Conservation (phyloP, 805 yeast genomes). For the Spathaspora passalidarum region DNA sequence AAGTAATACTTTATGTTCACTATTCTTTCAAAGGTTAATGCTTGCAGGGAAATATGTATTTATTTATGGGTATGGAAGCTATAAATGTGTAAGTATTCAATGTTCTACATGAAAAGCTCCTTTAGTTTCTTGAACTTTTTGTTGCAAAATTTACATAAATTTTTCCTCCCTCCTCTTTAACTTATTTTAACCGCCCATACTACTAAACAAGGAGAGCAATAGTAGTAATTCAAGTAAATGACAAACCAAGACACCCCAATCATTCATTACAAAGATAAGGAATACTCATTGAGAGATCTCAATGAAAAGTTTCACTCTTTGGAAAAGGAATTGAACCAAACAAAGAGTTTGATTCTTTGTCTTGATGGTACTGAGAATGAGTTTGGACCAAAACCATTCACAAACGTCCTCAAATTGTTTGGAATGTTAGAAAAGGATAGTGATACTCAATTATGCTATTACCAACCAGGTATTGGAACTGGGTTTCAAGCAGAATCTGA, state of each 20-base stretch:
- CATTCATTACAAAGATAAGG: slow-evolving; percentile 1
- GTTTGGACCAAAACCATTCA: slow-evolving; percentile 53
- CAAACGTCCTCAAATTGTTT: slow-evolving; percentile 54
- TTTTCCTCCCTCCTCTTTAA: not conserved
- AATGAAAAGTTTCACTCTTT: not conserved
- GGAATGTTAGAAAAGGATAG: slow-evolving; percentile 47
- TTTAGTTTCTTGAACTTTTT: not conserved
- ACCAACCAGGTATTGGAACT: slow-evolving; percentile 68
- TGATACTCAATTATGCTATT: slow-evolving; percentile 51
- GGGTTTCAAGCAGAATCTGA: slow-evolving; percentile 39
- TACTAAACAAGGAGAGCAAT: no score
- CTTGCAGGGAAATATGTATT: no score
- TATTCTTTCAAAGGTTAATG: no score
- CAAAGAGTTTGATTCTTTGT: slow-evolving; percentile 43
- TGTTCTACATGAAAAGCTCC: no score
- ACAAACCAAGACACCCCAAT: not conserved
- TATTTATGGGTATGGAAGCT: no score
- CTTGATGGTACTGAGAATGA: slow-evolving; percentile 63
- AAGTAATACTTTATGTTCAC: no score
- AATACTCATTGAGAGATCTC: not conserved
- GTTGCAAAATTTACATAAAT: not conserved
- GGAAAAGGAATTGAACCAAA: not conserved
- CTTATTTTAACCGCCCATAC: not conserved
- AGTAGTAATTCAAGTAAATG: no score
- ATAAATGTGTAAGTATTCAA: no score